A percentile compares a stretch with the other conserved stretches of the same genome.
Conservation (phyloP, 805 yeast genomes). For the Hanseniaspora lachancei region DNA sequence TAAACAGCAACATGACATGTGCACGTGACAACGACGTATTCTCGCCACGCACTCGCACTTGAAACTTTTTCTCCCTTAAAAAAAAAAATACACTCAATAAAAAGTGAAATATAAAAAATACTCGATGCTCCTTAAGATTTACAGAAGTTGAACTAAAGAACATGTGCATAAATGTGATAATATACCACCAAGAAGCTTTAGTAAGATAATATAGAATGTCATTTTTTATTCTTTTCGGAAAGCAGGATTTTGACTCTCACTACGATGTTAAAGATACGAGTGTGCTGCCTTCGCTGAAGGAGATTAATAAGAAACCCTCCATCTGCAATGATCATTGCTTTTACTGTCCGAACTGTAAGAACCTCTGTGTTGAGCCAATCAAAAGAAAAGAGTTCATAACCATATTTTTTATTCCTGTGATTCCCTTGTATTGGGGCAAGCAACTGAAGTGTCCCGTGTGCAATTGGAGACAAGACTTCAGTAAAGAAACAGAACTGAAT, state of each 20-base stretch:
- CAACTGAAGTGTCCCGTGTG: slow-evolving; percentile 41
- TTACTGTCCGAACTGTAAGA: slow-evolving; percentile 49
- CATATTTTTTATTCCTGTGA: slow-evolving; percentile 40
- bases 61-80: no score
- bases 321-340: slow-evolving; percentile 18
- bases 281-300: neutral
- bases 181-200: neutral
- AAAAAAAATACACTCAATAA: no score
- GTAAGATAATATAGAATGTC: slow-evolving; percentile 12
- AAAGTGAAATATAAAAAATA: no score
- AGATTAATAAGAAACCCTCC: slow-evolving; percentile 1
- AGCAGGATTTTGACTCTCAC: slow-evolving; percentile 23
- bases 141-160: neutral
- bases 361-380: slow-evolving; percentile 39
- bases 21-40: no score
- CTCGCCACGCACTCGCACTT: no score
- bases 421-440: slow-evolving; percentile 42
- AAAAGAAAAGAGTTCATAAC: slow-evolving; percentile 42
- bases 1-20: no score
- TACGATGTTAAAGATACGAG: slow-evolving; percentile 19
- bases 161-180: neutral
- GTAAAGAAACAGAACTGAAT: slow-evolving; percentile 23
- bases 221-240: slow-evolving; percentile 28
- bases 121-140: no score
- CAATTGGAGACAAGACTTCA: slow-evolving; percentile 34